Evolutionary conservation across 2,329 filamentous ascomycete genomes (phyloP), one percentile per base, ranked within the genome.

Genomic region (Nemania sp.): DNA sequence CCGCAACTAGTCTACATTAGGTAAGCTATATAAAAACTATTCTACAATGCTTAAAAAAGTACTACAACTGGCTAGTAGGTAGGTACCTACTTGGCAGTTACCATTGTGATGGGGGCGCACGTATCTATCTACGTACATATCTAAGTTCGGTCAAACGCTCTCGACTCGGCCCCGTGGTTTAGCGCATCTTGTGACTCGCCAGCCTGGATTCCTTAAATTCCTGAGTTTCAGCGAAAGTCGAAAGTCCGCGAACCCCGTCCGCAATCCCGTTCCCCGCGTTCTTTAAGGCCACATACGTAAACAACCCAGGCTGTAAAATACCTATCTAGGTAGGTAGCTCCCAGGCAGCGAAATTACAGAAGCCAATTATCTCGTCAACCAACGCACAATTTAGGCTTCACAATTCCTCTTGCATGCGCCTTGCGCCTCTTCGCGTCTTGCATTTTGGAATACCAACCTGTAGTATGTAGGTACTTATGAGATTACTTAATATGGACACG

Each of bases 291-390:
- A 57, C 43, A 22, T 29, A 38, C 29, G 51, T 29, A 29, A n/a
- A 38, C 64, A 41, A 24, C 11, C 32, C 52, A 52, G 24, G 49
- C 49, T 52, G 49, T n/a, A 27, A 13, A 52, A 52, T 27, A 6
- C 5, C 27, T 47, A 47, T 20, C 24, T 47, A 7, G 45, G 49
- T 18, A n/a, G 20, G 13, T 59, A 26, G 29, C 41, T 41, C 38
- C 49, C 18, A 68, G 66, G 66, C 66, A 68, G 35, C 66, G 29
- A 65, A 61, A 65, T 68, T 68, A 64, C 51, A 55, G n/a, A 35
- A 22, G 43, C 5, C 54, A 43, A 22, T 35, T 22, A 57, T 41
- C 49, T 27, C 38, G 22, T 55, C 38, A 54, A n/a, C 8, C 52
- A 38, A 54, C n/a, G 4, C 52, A 29, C 11, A 47, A 52, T 22